These are phyloP conservation scores for Actinomortierella ambigua DNA, from an alignment of 371 early-diverging fungal genomes.

Conservation along the genomic window DNA sequence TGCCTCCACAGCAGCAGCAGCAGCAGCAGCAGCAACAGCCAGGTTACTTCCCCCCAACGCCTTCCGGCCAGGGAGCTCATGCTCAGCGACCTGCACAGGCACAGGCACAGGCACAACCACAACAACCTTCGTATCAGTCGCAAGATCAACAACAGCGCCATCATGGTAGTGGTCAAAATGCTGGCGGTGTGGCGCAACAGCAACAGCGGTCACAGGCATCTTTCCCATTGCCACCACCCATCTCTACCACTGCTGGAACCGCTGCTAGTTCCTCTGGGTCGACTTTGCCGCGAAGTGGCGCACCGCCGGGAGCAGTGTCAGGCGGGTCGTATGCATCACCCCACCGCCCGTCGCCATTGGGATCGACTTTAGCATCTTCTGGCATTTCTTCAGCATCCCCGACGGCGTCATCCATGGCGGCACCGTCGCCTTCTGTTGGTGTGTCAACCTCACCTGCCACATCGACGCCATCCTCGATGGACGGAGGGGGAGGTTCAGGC, in stretches of 20 bases:
- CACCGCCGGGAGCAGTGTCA: not conserved
- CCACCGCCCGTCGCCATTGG: no score
- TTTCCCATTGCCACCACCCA: not conserved
- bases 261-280: no score
- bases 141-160: no score
- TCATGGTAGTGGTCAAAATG: no score
- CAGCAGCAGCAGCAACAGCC: slow-evolving; percentile 12
- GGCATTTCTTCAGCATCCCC: no score
- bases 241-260: slow-evolving; percentile 1
- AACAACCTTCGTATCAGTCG: no score
- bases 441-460: not conserved
- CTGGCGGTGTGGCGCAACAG: no score
- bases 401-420: not conserved
- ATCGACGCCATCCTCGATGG: not conserved
- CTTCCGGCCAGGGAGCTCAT: slow-evolving; percentile 3
- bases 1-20: not conserved
- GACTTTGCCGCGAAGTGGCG: not conserved
- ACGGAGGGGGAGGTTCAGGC: not conserved
- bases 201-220: slow-evolving; percentile 9
- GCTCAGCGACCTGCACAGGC: not conserved
- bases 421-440: not conserved
- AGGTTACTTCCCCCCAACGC: slow-evolving; percentile 5
- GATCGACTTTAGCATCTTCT: no score
- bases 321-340: not conserved
- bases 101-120: not conserved